phyloP scores from a whole-genome alignment of 2,329 filamentous ascomycete species.

The Sporothrix curviconia region DNA sequence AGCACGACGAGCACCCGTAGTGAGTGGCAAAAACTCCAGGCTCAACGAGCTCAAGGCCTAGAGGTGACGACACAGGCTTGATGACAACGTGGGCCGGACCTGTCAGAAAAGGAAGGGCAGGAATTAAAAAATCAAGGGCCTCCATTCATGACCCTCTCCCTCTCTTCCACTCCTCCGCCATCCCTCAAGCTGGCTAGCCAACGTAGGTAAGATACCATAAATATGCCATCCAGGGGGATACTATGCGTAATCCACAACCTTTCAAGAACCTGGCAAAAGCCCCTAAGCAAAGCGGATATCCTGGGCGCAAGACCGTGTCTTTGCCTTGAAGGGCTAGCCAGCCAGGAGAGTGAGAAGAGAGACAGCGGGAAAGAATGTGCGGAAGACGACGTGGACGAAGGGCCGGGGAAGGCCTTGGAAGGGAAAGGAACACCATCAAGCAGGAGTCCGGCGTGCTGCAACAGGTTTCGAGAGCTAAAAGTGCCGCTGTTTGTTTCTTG shows the following conservation, averaged over 20 bases:
- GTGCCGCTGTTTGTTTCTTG: slow-evolving; percentile 3
- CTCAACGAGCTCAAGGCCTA: too few relatives aligned
- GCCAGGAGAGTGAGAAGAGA: background rate
- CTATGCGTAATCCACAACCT: background rate
- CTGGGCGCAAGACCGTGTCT: background rate
- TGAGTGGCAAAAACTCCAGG: too few relatives aligned
- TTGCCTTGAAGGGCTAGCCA: background rate
- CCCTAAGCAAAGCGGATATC: background rate
- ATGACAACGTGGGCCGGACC: background rate
- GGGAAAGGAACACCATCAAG: background rate
- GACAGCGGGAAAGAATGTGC: too few relatives aligned
- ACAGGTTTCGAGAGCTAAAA: slow-evolving; percentile 14
- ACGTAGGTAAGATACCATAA: too few relatives aligned
- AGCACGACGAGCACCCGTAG: background rate
- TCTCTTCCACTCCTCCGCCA: background rate
- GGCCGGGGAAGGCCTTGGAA: background rate
- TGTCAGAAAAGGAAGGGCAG: background rate
- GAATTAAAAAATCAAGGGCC: background rate
- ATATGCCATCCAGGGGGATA: background rate
- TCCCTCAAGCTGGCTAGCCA: background rate
- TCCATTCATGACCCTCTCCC: background rate
- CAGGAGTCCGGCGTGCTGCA: background rate
- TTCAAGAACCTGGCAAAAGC: background rate
- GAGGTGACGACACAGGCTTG: too few relatives aligned
- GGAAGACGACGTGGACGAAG: background rate